phyloP scores from a whole-genome alignment of 306 rosid species.

The Astragalus membranaceus region DNA sequence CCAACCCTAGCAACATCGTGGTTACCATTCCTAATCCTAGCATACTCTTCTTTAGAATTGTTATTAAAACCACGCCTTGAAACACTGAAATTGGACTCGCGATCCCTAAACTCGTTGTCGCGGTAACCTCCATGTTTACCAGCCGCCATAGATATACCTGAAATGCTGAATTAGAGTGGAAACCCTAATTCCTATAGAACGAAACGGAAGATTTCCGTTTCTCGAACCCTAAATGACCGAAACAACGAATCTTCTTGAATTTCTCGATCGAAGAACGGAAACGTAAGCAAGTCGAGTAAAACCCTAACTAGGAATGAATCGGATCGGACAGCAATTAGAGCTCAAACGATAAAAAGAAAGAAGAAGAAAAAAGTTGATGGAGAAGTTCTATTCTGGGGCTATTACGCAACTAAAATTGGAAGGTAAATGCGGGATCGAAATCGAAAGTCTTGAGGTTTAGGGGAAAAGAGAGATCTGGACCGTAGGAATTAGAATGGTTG shows the following conservation, averaged over 20 bases:
- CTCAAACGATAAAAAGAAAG: background rate
- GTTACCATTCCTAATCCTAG: conserved; percentile 44
- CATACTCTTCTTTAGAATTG: conserved; percentile 56
- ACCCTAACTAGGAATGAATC: background rate
- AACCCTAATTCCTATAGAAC: conserved; percentile 16
- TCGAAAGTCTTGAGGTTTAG: background rate
- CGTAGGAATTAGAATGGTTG: background rate
- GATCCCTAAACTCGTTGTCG: conserved; percentile 57
- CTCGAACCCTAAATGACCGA: conserved; percentile 35
- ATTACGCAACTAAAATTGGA: background rate
- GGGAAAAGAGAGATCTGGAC: background rate
- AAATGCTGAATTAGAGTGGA: background rate
- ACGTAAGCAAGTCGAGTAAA: background rate
- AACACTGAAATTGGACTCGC: conserved; percentile 52
- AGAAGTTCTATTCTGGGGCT: background rate
- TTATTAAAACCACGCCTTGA: conserved; percentile 29
- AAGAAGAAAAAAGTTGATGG: background rate
- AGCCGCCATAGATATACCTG: conserved; percentile 54
- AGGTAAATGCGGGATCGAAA: background rate
- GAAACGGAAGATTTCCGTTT: background rate
- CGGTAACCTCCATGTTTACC: conserved; percentile 79
- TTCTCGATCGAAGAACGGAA: background rate
- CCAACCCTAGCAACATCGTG: conserved; percentile 40
- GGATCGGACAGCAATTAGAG: background rate
- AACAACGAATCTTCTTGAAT: conserved; percentile 7